A percentile compares a stretch with the other conserved stretches of the same genome.
phyloP scores from a whole-genome alignment of 768 basidiomycete genomes.

The Collybia nuda region DNA sequence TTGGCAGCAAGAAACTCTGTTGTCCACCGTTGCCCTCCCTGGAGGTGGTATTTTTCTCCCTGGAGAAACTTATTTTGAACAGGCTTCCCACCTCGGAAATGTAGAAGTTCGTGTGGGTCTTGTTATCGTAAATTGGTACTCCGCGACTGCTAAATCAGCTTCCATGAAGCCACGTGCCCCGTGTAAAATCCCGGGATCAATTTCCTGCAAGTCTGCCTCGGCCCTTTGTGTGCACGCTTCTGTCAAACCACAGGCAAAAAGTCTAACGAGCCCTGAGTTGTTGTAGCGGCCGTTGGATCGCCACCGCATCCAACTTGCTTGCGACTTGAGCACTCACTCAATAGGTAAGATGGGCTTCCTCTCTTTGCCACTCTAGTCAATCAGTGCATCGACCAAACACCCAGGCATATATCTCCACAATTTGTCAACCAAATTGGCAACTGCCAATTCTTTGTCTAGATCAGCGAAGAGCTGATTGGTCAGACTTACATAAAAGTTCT shows the following conservation, averaged over 20 bases:
- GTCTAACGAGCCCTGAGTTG: slow-evolving; percentile 17
- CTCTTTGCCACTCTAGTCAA: slow-evolving; percentile 6
- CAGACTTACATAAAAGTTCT: slow-evolving; percentile 17
- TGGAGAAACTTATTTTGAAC: no score
- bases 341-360: slow-evolving; percentile 1
- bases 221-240: slow-evolving; percentile 8
- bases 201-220: slow-evolving; percentile 11
- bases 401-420: neutral
- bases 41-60: no score
- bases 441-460: slow-evolving; percentile 6
- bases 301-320: neutral
- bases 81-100: no score
- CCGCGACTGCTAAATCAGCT: slow-evolving; percentile 12
- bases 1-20: no score
- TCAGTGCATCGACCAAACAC: slow-evolving; percentile 8
- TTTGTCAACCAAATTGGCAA: slow-evolving; percentile 16
- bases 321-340: neutral
- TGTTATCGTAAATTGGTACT: neutral
- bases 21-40: no score
- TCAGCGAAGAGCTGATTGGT: slow-evolving; percentile 9
- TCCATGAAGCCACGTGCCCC: slow-evolving; percentile 13
- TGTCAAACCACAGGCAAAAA: slow-evolving; percentile 19
- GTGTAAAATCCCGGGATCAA: slow-evolving; percentile 3
- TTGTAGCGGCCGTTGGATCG: slow-evolving; percentile 6
- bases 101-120: neutral